Percentiles rank a stretch among this genome's conserved stretches.
Evolutionary conservation across 805 yeast species (phyloP).

Genomic region (Peterozyma toletana): DNA sequence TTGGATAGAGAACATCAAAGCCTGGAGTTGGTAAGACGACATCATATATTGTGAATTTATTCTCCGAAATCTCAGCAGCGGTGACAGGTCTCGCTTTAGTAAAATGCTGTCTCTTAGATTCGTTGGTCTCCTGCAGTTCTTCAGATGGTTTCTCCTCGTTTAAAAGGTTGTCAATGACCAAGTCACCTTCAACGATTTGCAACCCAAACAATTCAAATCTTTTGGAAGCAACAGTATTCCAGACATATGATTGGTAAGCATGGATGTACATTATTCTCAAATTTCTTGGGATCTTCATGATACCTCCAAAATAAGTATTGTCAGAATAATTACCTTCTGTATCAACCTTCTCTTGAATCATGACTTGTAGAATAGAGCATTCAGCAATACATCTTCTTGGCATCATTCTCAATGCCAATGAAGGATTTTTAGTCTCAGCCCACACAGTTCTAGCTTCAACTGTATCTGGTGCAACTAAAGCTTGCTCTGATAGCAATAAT

Average conservation of each 20-base stretch:
- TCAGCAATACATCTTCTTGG: conserved; percentile 90
- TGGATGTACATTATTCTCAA: conserved; percentile 93
- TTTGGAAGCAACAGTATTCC: conserved; percentile 83
- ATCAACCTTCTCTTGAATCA: conserved; percentile 43
- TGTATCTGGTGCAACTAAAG: conserved; percentile 75
- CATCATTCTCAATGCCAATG: conserved; percentile 61
- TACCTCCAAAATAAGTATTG: conserved; percentile 65
- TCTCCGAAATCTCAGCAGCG: conserved; percentile 55
- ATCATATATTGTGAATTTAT: conserved; percentile 65
- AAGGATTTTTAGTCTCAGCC: conserved; percentile 66
- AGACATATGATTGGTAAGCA: conserved; percentile 92
- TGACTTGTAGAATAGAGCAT: conserved; percentile 53
- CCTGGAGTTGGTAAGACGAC: conserved; percentile 97
- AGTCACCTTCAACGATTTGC: conserved; percentile 71
- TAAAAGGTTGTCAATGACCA: conserved; percentile 38
- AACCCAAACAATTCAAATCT: conserved; percentile 68
- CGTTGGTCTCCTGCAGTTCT: conserved; percentile 53
- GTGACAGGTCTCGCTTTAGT: conserved; percentile 71
- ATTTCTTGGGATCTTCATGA: conserved; percentile 88
- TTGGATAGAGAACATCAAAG: conserved; percentile 82
- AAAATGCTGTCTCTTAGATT: conserved; percentile 48
- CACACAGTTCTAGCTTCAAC: conserved; percentile 77
- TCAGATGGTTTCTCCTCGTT: conserved; percentile 31
- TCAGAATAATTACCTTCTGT: conserved; percentile 35
- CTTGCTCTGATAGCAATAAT: conserved; percentile 78